A percentile compares a stretch with the other conserved stretches of the same genome.
phyloP scores from a whole-genome alignment of 495 filamentous ascomycete genomes.

The Penicillium argentinense region DNA sequence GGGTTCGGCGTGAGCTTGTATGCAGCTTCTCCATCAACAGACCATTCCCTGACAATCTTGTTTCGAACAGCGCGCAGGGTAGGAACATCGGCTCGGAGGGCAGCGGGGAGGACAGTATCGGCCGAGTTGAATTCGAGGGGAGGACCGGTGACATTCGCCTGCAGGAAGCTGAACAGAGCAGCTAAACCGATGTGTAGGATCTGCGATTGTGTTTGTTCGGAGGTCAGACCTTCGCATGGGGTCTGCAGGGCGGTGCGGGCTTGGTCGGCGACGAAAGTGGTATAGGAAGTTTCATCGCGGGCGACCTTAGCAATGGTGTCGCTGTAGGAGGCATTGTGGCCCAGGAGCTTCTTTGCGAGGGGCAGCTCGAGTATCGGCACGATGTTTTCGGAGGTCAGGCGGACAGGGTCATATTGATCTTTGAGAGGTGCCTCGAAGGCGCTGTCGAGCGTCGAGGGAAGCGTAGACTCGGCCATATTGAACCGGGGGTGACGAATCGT shows the following conservation, averaged over 20 bases:
- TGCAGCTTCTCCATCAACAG: conserved; percentile 79
- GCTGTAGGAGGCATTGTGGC: conserved; percentile 26
- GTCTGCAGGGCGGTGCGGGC: conserved; percentile 26
- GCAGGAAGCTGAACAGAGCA: conserved; percentile 80
- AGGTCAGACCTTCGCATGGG: conserved; percentile 23
- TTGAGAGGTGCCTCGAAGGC: conserved; percentile 34
- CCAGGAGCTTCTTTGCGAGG: conserved; percentile 38
- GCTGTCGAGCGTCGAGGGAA: conserved; percentile 34
- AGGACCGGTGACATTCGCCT: conserved; percentile 90
- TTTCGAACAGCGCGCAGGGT: conserved; percentile 40
- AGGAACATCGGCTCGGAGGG: conserved; percentile 27
- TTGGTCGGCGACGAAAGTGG: conserved; percentile 33
- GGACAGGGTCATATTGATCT: conserved; percentile 38
- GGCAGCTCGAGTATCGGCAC: conserved; percentile 39
- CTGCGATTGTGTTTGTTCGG: conserved; percentile 38
- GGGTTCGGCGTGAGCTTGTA: conserved; percentile 81
- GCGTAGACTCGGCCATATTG: conserved; percentile 30
- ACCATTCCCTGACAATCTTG: conserved; percentile 61
- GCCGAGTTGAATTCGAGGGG: conserved; percentile 58
- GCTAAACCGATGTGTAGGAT: conserved; percentile 63
- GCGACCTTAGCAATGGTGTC: conserved; percentile 26
- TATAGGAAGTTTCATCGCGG: conserved; percentile 36
- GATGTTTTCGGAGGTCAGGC: conserved; percentile 35
- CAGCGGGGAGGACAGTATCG: conserved; percentile 53
- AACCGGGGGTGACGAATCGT: conserved; percentile 4